These are phyloP conservation scores for Plantago coronopus DNA, from an alignment of 305 asterid species.

Conservation along the genomic window DNA sequence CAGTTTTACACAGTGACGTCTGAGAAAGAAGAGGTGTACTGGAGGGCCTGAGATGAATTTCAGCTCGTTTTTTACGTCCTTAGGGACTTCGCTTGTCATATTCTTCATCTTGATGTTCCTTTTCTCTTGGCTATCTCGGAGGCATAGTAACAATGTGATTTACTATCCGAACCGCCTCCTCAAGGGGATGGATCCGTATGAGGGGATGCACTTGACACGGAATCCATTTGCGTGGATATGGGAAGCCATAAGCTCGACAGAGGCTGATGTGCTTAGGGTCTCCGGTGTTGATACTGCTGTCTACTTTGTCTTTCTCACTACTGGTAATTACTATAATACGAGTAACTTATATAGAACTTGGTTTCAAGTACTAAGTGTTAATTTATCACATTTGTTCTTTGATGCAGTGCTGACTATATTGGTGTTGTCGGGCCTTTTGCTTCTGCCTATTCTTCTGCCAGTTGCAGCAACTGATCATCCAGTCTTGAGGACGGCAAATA, in stretches of 20 bases:
- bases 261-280: constrained; percentile 61
- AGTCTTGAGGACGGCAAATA: background rate
- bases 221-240: constrained; percentile 86
- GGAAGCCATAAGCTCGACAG: constrained; percentile 72
- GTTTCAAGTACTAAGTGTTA: background rate
- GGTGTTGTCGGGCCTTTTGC: constrained; percentile 54
- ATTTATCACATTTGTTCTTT: constrained; percentile 4
- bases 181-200: constrained; percentile 72
- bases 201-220: constrained; percentile 49
- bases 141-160: constrained; percentile 56
- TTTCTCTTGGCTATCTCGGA: constrained; percentile 76
- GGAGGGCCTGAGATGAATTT: constrained; percentile 53
- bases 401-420: constrained; percentile 66
- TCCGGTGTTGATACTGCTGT: constrained; percentile 97
- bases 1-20: background rate
- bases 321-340: constrained; percentile 44
- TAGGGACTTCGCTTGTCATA: constrained; percentile 69
- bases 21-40: background rate
- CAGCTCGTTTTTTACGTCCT: constrained; percentile 76
- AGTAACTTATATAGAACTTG: background rate
- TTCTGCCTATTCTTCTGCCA: constrained; percentile 83
- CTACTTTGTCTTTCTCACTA: constrained; percentile 78
- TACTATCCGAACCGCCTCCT: constrained; percentile 83
- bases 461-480: constrained; percentile 39
- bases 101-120: constrained; percentile 62